Percentiles rank a stretch among this genome's conserved stretches.
phyloP scores from a whole-genome alignment of 768 basidiomycete species.

The Postia placenta region DNA sequence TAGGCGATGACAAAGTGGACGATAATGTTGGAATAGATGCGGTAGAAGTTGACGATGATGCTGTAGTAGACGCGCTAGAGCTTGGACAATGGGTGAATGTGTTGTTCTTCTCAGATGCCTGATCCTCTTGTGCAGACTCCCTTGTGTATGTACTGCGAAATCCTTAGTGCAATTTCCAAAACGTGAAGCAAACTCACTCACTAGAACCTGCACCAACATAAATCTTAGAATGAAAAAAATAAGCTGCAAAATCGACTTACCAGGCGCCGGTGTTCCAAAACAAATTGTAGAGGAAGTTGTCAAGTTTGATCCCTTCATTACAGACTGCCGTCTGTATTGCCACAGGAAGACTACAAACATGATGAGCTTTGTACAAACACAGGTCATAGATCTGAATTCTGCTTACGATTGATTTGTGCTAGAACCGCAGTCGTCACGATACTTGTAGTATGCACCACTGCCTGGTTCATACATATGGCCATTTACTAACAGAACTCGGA shows the following conservation, averaged over 20 bases:
- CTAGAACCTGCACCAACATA: constrained; percentile 10
- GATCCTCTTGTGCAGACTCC: constrained; percentile 8
- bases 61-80: background rate
- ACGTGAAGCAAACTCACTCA: constrained; percentile 1
- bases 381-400: too few relatives aligned
- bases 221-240: background rate
- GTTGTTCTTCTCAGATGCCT: constrained; percentile 13
- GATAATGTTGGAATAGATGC: background rate
- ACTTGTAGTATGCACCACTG: constrained; percentile 1
- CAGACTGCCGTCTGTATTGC: constrained; percentile 11
- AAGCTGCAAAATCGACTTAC: background rate
- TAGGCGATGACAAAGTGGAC: background rate
- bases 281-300: constrained; percentile 6
- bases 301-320: constrained; percentile 11
- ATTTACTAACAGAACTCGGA: background rate
- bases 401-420: constrained; percentile 6
- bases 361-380: too few relatives aligned
- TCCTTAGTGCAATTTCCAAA: background rate
- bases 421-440: constrained; percentile 7
- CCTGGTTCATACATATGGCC: background rate
- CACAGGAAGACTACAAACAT: constrained; percentile 8
- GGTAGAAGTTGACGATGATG: background rate
- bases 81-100: constrained; percentile 14
- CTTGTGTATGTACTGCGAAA: constrained; percentile 5
- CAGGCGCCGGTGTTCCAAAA: constrained; percentile 1